Evolutionary conservation across 2,329 filamentous ascomycete species (phyloP), one percentile per base, ranked within the genome.

Genomic region (Incumbomyces delicatus): DNA sequence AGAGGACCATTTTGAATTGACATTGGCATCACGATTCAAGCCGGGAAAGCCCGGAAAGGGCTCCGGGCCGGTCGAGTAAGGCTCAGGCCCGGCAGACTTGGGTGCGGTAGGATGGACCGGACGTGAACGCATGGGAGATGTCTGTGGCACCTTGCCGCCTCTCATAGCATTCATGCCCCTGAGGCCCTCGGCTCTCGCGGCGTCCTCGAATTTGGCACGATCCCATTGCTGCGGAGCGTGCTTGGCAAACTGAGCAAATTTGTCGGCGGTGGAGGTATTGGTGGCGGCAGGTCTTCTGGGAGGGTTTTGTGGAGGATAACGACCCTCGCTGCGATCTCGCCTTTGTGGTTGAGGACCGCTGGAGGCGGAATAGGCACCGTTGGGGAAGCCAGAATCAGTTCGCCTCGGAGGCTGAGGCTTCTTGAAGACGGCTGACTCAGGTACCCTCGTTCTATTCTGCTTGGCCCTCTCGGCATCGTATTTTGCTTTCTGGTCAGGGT

Each of bases 391-490:
- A 10, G 40, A 47, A 13, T 41, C 16, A 11, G 43, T 47, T 35
- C 42, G 46, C 17, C 34, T 22, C 2, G 38, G 37, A 17, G 43
- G n/a, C 31, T 43, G 20, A 11, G 55, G 47, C 39, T 53, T 50
- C n/a, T 38, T 44, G 50, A 53, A n/a, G 48, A 40, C 35, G 50
- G 50, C 13, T 45, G 49, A 22, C 38, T 51, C 41, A 34, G 54
- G 40, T 41, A 48, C 41, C 45, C 53, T 43, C n/a, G 45, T 43
- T 38, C 22, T 47, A 49, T 38, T 48, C 42, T 35, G 51, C 38
- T 50, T 57, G 29, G 56, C 65, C 45, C 78, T 69, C 51, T 80
- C 77, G n/a, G 69, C 69, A 59, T 83, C 80, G 56, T 83, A 83
- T 59, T 76, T 78, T 32, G 70, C 60, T 50, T 79, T 76, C 55